Evolutionary conservation across 139 green algal genomes (phyloP).

Genomic region (Tetraselmis striata): DNA sequence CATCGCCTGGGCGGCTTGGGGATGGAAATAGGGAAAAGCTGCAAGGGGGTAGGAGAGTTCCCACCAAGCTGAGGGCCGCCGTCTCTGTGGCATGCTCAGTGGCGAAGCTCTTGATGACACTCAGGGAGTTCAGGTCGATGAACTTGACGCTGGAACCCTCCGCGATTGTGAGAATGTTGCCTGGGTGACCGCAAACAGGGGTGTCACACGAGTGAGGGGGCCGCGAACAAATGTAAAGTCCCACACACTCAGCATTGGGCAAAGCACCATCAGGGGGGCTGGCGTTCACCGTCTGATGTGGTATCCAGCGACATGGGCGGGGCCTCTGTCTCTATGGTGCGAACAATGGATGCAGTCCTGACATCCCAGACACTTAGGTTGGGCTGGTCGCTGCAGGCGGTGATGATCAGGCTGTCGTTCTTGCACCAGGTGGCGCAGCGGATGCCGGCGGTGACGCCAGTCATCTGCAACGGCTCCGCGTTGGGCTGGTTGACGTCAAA

Average conservation of each 20-base stretch:
- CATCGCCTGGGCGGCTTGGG: no score
- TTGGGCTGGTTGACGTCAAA: slow-evolving; percentile 77
- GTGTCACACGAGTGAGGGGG: no score
- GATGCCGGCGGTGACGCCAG: slow-evolving; percentile 36
- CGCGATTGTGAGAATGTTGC: neutral
- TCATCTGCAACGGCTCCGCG: slow-evolving; percentile 47
- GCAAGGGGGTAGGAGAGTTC: no score
- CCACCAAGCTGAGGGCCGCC: neutral
- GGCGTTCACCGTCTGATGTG: neutral
- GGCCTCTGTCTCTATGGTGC: neutral
- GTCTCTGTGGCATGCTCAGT: neutral
- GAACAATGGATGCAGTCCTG: slow-evolving; percentile 27
- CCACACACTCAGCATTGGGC: no score
- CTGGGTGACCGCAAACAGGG: no score
- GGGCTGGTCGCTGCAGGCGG: slow-evolving; percentile 40
- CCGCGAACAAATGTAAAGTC: no score
- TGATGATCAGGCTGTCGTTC: slow-evolving; percentile 51
- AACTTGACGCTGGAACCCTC: neutral
- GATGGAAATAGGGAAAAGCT: no score
- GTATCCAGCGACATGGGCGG: neutral
- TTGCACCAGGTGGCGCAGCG: slow-evolving; percentile 55
- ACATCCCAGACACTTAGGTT: slow-evolving; percentile 77
- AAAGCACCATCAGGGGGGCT: neutral
- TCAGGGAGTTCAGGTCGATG: neutral
- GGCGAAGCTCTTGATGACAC: neutral